Evolutionary conservation across 148 eudicot species (phyloP).

Genomic region (Limonium bicolor): DNA sequence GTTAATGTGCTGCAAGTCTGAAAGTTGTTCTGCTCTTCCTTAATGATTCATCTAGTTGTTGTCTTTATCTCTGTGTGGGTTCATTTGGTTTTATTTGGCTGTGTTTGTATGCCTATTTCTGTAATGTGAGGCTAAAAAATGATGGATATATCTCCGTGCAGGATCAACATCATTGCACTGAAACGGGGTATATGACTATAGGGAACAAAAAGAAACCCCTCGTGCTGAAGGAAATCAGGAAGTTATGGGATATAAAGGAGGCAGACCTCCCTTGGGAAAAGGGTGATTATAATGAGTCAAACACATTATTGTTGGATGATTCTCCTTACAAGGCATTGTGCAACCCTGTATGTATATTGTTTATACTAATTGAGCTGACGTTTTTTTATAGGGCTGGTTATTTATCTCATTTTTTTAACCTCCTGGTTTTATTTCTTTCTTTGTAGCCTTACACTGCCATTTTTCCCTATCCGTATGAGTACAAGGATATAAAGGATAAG

Average conservation of each 20-base stretch:
- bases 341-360: conserved; percentile 41
- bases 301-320: conserved; percentile 82
- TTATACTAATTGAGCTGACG: neutral
- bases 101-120: too few relatives aligned
- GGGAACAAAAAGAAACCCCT: conserved; percentile 62
- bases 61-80: too few relatives aligned
- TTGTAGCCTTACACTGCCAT: conserved; percentile 56
- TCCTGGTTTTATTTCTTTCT: neutral
- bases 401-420: neutral
- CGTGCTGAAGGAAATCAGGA: conserved; percentile 59
- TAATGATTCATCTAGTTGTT: too few relatives aligned
- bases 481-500: conserved; percentile 24
- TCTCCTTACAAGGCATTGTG: conserved; percentile 82
- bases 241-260: conserved; percentile 53
- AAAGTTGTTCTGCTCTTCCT: too few relatives aligned
- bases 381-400: neutral
- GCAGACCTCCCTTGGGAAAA: conserved; percentile 57
- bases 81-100: neutral
- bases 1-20: too few relatives aligned
- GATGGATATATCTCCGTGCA: too few relatives aligned
- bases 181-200: conserved; percentile 38
- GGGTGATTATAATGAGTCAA: conserved; percentile 58
- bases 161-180: conserved; percentile 71
- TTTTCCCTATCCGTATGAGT: conserved; percentile 46
- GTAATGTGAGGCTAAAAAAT: too few relatives aligned